Base-by-base conservation (phyloP, 441 rosid genomes). In the Metrosideros polymorpha region DNA sequence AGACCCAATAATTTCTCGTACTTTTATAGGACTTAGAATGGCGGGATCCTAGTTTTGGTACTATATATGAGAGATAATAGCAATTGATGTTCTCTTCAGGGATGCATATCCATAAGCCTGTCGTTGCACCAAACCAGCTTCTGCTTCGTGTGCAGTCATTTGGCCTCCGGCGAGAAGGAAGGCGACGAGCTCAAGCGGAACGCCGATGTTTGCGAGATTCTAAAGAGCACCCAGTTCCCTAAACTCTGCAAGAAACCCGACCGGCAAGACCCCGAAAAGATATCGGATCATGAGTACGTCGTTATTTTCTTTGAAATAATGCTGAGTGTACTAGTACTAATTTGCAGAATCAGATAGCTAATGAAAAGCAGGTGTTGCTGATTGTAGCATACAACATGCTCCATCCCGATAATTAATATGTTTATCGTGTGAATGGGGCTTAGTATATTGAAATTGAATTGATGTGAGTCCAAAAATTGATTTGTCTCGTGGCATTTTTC, bases 131-230 rank as follows among this genome's bases (percentile, higher is more conserved):
- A 92, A 87, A 97, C 99, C 13, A 97, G 95, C 92, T 93, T 97
- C 89, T 97, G 99, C 94, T 95, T 96, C 85, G 95, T 96, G 57
- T 96, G 99, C 91, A 91, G 98, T 76, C 99, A 95, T 91, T 91
- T 97, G 86, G 99, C 99, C 87, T 96, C 99, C 1, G 99, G 99
- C 25, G 98, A 97, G 92, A 97, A 94, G 88, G 99, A 96, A 84
- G 98, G 99, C 4, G 98, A 97, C 61, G 99, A 95, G 91, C 89
- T 96, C 45, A 95, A 88, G 90, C 92, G 99, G 86, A 97, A 97
- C 53, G 92, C 98, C 2, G 99, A 97, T 55, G 98, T 95, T 32
- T 86, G 93, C 53, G 99, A 97, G 89, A 96, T 96, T 63, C 89
- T 95, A 14, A 97, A 93, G 89, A 92, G 90, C 92, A 90, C 93